These are phyloP conservation scores for Vitis rotundifolia DNA, from an alignment of 164 flowering plant species.

Conservation along the genomic window DNA sequence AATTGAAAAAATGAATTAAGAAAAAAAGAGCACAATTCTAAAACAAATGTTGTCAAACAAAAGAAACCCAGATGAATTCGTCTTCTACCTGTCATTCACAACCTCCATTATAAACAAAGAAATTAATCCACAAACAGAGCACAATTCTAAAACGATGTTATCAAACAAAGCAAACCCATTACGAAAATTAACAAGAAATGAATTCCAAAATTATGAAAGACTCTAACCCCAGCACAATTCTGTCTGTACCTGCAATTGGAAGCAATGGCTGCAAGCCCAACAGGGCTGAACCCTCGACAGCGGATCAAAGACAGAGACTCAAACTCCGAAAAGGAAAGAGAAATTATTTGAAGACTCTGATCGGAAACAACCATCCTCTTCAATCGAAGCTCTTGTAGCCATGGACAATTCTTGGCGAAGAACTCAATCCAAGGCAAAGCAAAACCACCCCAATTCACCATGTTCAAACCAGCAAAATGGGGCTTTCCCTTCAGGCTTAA, in stretches of 20 bases:
- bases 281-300: constrained; percentile 65
- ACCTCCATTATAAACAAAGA: no score
- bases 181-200: not conserved
- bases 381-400: constrained; percentile 56
- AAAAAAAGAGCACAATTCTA: no score
- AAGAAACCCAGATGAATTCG: no score
- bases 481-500: constrained; percentile 64
- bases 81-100: no score
- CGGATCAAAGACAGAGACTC: constrained; percentile 55
- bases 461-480: constrained; percentile 57
- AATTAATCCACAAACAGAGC: no score
- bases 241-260: constrained; percentile 43
- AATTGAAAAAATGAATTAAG: no score
- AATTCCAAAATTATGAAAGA: not conserved
- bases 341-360: constrained; percentile 53
- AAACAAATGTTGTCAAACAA: no score
- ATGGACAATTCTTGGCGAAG: constrained; percentile 32
- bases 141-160: not conserved
- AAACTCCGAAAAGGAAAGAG: constrained; percentile 47
- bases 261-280: constrained; percentile 63
- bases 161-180: not conserved
- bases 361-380: constrained; percentile 72
- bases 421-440: constrained; percentile 59
- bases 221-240: not conserved
- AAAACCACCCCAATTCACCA: constrained; percentile 63